Percentiles rank a stretch among this genome's conserved stretches.
Conservation (phyloP, 768 basidiomycete species). For the Podaxis carcinomalis region DNA sequence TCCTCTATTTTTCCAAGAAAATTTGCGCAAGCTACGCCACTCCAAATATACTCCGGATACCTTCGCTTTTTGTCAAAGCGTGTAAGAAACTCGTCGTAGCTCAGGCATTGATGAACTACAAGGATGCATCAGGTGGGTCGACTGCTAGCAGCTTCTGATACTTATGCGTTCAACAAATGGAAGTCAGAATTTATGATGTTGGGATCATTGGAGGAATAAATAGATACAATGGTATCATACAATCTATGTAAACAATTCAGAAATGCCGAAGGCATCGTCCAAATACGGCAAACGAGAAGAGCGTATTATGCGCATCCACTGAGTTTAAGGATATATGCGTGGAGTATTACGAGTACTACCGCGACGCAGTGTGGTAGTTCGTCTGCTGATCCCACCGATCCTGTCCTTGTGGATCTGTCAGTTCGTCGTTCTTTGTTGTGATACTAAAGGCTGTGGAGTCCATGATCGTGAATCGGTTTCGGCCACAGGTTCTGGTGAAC, state of each 20-base stretch:
- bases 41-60: no score
- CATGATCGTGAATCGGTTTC: background rate
- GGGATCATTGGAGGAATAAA: background rate
- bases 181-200: background rate
- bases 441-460: background rate
- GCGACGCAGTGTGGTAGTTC: background rate
- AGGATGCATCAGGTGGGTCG: no score
- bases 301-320: no score
- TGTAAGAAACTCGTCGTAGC: no score
- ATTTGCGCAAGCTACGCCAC: no score
- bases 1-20: no score
- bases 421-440: constrained; percentile 14
- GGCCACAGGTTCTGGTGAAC: background rate
- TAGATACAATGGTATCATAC: background rate
- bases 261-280: background rate
- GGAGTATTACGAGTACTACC: background rate
- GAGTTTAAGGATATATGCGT: no score
- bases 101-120: no score
- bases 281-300: no score
- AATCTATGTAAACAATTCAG: background rate
- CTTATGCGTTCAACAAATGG: background rate
- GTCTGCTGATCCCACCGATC: background rate
- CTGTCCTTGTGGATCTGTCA: background rate
- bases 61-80: no score
- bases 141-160: no score